Evolutionary conservation across 2,329 filamentous ascomycete genomes (phyloP), one percentile per base, ranked within the genome.

Genomic region (Aschersonia sp.): DNA sequence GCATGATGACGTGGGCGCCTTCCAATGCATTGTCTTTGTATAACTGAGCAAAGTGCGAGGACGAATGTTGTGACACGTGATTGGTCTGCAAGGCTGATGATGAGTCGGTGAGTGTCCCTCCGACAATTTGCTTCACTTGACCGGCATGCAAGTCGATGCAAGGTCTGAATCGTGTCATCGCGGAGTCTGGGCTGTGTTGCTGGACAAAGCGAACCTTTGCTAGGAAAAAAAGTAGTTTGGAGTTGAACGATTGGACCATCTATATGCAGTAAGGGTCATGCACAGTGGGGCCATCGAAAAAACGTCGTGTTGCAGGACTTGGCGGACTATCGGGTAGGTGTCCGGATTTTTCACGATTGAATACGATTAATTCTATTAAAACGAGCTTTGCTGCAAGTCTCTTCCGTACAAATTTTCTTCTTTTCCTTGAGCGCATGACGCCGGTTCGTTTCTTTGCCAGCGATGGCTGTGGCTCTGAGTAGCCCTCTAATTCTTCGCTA

Each of bases 61-160:
- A 80, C 8, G 89, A 84, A 51, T 90, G 81, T 45, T 81, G 77
- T 8, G 92, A 95, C 51, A 95, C 83, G 69, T 87, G 89, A 66
- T 98, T 98, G 44, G 90, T 97, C 68, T 87, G 84, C 48, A 97
- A 74, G 48, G 77, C 72, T 6, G 73, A 63, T 1, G 77, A 76
- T 7, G 73, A 64, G 61, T 76, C 76, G 66, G 84, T 83, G 52
- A 98, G 76, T 2, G 92, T 97, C 50, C 92, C 90, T 56, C 92
- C 92, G 41, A 98, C 89, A 56, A 98, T 98, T 66, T 98, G 92
- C 71, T 98, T 98, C 50, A 98, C 92, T 62, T 90, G 83, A 11
- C 92, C 92, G n/a, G 89, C 83, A 65, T 98, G 92, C 47, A 98
- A 77, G 68, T 98, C 92, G 65, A 98, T 97, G 62, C 92, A 98